phyloP scores from a whole-genome alignment of 352 stramenopile species.

The Globisporangium camurandrum region DNA sequence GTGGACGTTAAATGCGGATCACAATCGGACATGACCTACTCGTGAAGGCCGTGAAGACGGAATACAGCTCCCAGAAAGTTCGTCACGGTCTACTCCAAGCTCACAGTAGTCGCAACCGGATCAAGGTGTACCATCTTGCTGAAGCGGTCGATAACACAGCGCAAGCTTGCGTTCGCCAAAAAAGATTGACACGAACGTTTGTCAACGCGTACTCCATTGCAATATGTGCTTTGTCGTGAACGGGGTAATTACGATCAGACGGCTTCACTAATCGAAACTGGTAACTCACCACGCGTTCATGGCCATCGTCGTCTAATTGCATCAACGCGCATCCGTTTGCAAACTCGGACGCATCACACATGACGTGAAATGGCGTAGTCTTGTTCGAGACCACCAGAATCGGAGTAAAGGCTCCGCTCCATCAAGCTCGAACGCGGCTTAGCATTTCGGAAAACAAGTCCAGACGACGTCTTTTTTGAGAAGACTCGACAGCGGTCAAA shows the following conservation, averaged over 20 bases:
- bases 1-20: not conserved
- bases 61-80: not conserved
- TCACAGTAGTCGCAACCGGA: not conserved
- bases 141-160: conserved; percentile 37
- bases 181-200: conserved; percentile 1
- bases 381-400: not conserved
- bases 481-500: not conserved
- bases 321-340: not conserved
- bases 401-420: not conserved
- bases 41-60: not conserved
- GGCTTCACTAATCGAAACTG: not conserved
- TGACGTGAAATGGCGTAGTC: not conserved
- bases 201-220: not conserved
- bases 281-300: not conserved
- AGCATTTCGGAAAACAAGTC: not conserved
- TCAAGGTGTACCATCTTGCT: not conserved
- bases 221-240: not conserved
- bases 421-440: not conserved
- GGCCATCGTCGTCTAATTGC: not conserved
- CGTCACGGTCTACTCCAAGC: not conserved
- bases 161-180: conserved; percentile 57
- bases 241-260: not conserved
- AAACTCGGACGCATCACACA: not conserved
- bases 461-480: not conserved
- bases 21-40: not conserved